Evolutionary conservation across 2,329 filamentous ascomycete genomes (phyloP), one percentile per base, ranked within the genome.

Genomic region (Exserohilum rostratum): DNA sequence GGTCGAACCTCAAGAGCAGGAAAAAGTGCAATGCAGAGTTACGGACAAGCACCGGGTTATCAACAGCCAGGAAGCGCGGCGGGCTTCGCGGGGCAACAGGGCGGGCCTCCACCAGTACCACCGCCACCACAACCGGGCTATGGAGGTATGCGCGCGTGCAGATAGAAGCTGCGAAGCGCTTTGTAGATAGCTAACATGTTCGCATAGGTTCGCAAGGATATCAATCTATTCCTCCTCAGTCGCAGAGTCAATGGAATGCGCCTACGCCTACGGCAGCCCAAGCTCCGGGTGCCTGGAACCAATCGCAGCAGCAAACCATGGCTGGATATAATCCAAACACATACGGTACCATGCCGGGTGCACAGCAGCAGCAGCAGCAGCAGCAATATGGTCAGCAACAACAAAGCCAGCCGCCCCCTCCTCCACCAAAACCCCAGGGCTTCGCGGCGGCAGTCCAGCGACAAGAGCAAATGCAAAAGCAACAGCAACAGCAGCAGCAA

Each of bases 361-460:
- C 43, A 46, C 61, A 64, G 18, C 22, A 25, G 7, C 22, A 25
- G 22, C 22, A 25, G 7, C 22, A 25, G 22, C 53, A 50, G 4
- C 49, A 30, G 44, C 48, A 57, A 18, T 69, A 71, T 46, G 54
- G 58, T 18, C 59, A 55, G 33, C 70, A 70, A 30, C 62, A 64
- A 31, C 61, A 67, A 9, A 69, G 73, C 44, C 50, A 66, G 18
- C 70, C 72, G 37, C 72, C 72, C 46, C 71, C 71, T n/a, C 71
- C 72, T 7, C 72, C 72, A 6, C 72, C 72, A 11, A 75, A 75
- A 63, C 70, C 70, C 9, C 58, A 68, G 30, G 67, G 68, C 37
- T 73, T 73, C 48, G 64, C 66, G 51, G 64, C 62, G 31, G 64
- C 65, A 29, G 60, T 66, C 7, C 68, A 71, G 30, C 42, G 43